Conservation (phyloP, 2,329 filamentous ascomycete species). For the Diaporthe velutina region DNA sequence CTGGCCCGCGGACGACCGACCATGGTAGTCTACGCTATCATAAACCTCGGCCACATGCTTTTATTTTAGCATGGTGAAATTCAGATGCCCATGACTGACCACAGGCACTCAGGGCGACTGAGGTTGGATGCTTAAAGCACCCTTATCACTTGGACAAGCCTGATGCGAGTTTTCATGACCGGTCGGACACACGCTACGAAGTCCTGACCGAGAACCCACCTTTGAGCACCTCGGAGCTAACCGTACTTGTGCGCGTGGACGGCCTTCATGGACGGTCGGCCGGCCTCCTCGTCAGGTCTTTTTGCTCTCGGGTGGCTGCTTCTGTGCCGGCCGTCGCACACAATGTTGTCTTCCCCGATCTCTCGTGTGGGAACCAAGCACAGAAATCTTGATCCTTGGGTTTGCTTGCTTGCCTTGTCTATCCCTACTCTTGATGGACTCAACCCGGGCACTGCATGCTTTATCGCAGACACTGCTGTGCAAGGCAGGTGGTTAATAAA, state of each 20-base stretch:
- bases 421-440: background rate
- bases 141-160: background rate
- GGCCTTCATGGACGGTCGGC: background rate
- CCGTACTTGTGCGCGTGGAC: background rate
- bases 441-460: background rate
- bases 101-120: background rate
- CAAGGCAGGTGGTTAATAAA: background rate
- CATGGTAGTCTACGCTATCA: background rate
- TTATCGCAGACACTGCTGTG: slow-evolving; percentile 22
- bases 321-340: slow-evolving; percentile 12
- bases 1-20: slow-evolving; percentile 2
- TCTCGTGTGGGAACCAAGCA: slow-evolving; percentile 8
- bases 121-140: background rate
- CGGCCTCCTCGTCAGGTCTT: background rate
- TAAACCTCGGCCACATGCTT: slow-evolving; percentile 1
- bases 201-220: background rate
- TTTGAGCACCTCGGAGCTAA: background rate
- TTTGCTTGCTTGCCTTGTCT: background rate
- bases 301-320: slow-evolving; percentile 13
- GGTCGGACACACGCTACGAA: background rate
- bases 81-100: background rate
- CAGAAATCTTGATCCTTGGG: background rate
- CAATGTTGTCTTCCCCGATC: slow-evolving; percentile 3
- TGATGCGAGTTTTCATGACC: background rate
- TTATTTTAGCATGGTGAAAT: background rate